Conservation (phyloP, 2,329 filamentous ascomycete genomes). For the Fusarium sp. region DNA sequence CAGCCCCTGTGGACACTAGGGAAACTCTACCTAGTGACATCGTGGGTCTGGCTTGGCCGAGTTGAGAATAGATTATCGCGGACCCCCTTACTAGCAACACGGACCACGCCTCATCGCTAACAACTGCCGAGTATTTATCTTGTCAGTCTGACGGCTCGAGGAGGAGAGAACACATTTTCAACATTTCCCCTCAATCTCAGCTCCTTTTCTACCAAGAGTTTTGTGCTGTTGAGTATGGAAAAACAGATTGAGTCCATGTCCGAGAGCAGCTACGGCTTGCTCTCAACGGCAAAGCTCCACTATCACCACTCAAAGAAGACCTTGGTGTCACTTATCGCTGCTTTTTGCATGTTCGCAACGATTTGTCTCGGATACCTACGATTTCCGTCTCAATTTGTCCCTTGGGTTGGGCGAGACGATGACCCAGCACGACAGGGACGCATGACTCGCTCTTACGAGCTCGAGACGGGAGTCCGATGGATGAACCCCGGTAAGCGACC, state of each 20-base stretch:
- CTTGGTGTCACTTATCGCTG: not conserved
- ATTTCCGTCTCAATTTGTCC: not conserved
- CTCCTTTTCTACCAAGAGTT: not conserved
- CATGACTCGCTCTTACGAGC: not conserved
- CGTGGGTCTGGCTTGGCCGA: not conserved
- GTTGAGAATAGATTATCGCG: not conserved
- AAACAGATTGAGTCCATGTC: not conserved
- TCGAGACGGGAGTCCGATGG: not conserved
- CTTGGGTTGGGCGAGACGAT: not conserved
- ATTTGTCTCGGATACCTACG: not conserved
- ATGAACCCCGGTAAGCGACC: not conserved
- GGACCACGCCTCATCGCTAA: not conserved
- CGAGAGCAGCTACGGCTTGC: not conserved
- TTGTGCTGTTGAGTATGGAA: not conserved
- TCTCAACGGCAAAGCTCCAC: not conserved
- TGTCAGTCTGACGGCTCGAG: not conserved
- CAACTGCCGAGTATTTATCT: constrained; percentile 1
- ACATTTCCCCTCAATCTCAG: not conserved
- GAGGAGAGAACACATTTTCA: not conserved
- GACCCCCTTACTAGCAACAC: not conserved
- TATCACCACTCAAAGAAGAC: not conserved
- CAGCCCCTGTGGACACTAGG: not conserved
- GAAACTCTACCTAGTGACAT: not conserved
- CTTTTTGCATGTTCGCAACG: not conserved
- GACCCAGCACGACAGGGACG: not conserved